Evolutionary conservation across 768 basidiomycete genomes (phyloP), one percentile per base, ranked within the genome.

Genomic region (Tylopilus vinaceipallidus): DNA sequence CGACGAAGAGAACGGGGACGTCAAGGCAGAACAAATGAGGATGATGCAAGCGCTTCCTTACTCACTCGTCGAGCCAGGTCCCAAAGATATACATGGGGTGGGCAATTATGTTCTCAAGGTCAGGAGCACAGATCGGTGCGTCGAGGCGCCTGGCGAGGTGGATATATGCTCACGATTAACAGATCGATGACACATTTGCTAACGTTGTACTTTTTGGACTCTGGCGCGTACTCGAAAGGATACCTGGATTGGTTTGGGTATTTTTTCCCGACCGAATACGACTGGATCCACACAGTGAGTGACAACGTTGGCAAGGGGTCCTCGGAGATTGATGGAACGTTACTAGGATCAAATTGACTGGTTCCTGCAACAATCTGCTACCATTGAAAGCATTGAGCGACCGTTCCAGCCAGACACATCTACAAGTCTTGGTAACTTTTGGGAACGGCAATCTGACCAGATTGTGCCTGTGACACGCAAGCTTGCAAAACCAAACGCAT

Each of bases 81-180:
- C 95, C 3, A 79, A 80, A 55, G 84, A 85, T 60, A 77, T 98
- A 0, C 90, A 91, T 58, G 95, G 95, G 0, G 85, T 87, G 3
- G 93, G 95, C 7, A 98, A 98, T 63, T 98, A 97, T 62, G 73
- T 94, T 19, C 70, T 95, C 53, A 90, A 92, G 66, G 84, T 95
- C 11, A 75, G 67, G 64, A 95, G 93, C 52, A 80, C 86, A 12
- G 94, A 97, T 71, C 67, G 86, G 87, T 93, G 55, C 73, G 88
- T 81, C 23, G 4, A 7, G 39, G n/a, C 9, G 4, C 0, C 3
- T 3, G 12, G 8, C 1, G 3, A 26, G 11, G 24, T 32, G 9
- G 19, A 23, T 42, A 13, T 42, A 43, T 49, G 49, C 54, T 53
- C 44, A 58, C 37, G 12, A 11, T 29, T n/a, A 34, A 8, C 40